phyloP scores from a whole-genome alignment of 73 alveolate genomes.

The Paramecium caudatum region DNA sequence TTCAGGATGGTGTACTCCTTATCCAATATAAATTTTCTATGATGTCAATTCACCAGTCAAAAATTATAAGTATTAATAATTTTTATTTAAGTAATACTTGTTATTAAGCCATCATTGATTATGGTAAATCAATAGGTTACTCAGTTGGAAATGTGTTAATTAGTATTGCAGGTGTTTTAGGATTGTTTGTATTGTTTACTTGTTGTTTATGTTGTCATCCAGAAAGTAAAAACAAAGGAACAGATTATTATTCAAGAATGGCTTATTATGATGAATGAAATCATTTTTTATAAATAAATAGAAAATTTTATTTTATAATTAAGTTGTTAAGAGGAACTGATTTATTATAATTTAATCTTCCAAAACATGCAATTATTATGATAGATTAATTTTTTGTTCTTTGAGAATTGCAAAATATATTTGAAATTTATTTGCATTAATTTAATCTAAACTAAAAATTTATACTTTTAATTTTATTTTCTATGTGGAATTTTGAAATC shows the following conservation, averaged over 20 bases:
- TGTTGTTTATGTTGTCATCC: constrained; percentile 27
- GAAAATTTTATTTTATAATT: neutral
- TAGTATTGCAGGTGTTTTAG: neutral
- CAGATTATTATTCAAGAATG: constrained; percentile 1
- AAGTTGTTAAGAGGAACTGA: neutral
- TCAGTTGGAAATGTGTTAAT: neutral
- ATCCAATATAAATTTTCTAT: neutral
- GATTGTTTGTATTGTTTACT: neutral
- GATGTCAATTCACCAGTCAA: neutral
- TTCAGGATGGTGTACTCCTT: constrained; percentile 31
- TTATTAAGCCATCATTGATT: neutral
- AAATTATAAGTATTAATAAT: neutral
- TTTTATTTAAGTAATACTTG: neutral
- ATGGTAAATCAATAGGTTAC: neutral
- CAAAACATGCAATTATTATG: no score
- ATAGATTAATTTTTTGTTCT: no score
- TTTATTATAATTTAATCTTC: neutral
- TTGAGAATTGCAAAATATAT: no score
- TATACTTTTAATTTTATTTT: no score
- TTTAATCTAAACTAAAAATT: no score
- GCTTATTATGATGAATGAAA: neutral
- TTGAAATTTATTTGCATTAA: no score
- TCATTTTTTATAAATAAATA: neutral
- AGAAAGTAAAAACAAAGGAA: neutral
- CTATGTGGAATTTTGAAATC: no score